Evolutionary conservation across 2,329 filamentous ascomycete genomes (phyloP).

Genomic region (Pestalotiopsis sp.): DNA sequence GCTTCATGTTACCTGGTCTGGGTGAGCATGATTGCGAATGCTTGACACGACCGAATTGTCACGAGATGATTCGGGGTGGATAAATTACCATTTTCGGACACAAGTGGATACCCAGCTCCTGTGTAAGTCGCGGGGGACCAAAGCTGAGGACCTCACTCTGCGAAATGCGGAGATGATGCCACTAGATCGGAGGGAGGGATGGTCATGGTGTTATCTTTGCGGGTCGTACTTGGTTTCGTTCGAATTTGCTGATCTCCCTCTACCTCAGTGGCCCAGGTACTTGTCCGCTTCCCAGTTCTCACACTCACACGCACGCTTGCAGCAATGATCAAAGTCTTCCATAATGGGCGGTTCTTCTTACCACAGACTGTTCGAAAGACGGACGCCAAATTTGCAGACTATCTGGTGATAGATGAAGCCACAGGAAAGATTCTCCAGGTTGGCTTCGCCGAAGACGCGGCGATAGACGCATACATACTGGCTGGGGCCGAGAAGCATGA

Average conservation of each 20-base stretch:
- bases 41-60: not conserved
- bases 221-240: not conserved
- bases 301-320: not conserved
- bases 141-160: not conserved
- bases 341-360: not conserved
- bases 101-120: not conserved
- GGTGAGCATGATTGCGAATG: not conserved
- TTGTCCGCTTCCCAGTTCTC: not conserved
- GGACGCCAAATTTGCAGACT: not conserved
- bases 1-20: too few relatives aligned
- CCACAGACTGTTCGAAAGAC: not conserved
- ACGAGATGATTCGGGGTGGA: not conserved
- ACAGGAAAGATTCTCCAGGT: constrained; percentile 21
- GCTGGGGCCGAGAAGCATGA: constrained; percentile 21
- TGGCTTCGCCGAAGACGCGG: constrained; percentile 18
- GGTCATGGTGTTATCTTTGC: too few relatives aligned
- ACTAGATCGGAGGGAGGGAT: too few relatives aligned
- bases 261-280: not conserved
- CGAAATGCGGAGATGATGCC: not conserved
- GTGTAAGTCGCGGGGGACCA: not conserved
- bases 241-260: not conserved
- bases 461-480: constrained; percentile 15
- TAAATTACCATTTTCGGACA: not conserved
- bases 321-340: not conserved
- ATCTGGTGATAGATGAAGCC: not conserved